A percentile compares a stretch with the other conserved stretches of the same genome.
These are phyloP conservation scores for Nannizziopsis arthrosporioides DNA, from an alignment of 2,329 filamentous ascomycete species.

Conservation along the genomic window DNA sequence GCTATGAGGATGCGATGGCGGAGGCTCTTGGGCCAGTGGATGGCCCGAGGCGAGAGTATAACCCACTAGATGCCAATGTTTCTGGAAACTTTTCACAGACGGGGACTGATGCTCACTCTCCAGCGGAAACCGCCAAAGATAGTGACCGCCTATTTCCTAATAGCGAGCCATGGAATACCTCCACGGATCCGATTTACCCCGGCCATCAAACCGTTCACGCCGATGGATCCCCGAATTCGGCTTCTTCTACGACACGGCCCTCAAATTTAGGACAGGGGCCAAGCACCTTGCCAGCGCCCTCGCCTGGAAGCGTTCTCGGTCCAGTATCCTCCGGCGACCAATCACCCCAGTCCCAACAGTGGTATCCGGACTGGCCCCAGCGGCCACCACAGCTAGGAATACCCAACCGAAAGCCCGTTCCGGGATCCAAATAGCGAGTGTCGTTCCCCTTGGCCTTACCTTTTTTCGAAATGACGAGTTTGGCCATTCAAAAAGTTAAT, in stretches of 20 bases:
- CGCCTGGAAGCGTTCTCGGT: neutral
- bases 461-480: no score
- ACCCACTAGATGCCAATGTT: conserved; percentile 30
- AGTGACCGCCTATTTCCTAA: conserved; percentile 20
- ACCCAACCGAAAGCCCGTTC: conserved; percentile 12
- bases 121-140: conserved; percentile 24
- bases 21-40: conserved; percentile 63
- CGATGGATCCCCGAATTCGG: conserved; percentile 1
- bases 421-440: neutral
- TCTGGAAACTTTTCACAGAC: conserved; percentile 20
- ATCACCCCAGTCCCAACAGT: conserved; percentile 1
- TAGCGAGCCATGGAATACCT: conserved; percentile 17
- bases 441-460: no score
- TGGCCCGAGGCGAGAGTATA: conserved; percentile 49
- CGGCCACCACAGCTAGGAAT: conserved; percentile 11
- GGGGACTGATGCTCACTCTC: conserved; percentile 29
- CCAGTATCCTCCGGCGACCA: neutral
- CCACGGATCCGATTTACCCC: conserved; percentile 31
- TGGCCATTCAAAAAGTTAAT: no score
- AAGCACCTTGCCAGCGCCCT: neutral
- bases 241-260: neutral
- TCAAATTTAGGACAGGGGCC: neutral
- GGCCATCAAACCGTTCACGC: conserved; percentile 24
- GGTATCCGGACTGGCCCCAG: neutral
- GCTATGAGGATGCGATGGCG: conserved; percentile 87